phyloP scores from a whole-genome alignment of 2,329 filamentous ascomycete species.

The Helminthosporium solani region DNA sequence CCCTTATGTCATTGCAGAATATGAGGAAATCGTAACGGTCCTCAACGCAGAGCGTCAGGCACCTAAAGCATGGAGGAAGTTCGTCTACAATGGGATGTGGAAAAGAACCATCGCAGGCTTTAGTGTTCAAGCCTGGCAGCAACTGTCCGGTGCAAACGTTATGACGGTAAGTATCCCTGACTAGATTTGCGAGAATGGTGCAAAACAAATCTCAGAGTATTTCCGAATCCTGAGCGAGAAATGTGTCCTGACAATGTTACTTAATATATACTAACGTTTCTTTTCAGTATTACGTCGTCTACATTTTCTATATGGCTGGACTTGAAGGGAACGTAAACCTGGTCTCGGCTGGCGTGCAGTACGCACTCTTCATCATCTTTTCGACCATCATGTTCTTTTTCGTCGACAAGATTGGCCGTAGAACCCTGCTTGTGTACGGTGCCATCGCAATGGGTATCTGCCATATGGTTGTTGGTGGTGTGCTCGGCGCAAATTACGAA shows the following conservation, averaged over 20 bases:
- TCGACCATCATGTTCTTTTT: slow-evolving; percentile 45
- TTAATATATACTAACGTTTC: slow-evolving; percentile 34
- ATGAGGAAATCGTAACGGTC: slow-evolving; percentile 49
- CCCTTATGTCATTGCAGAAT: slow-evolving; percentile 51
- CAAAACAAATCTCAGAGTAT: too few species aligned
- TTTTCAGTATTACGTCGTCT: slow-evolving; percentile 58
- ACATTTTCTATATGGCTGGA: slow-evolving; percentile 61
- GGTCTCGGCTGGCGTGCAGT: slow-evolving; percentile 44
- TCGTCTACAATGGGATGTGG: slow-evolving; percentile 59
- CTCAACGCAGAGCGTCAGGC: slow-evolving; percentile 45
- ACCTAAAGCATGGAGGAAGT: slow-evolving; percentile 45
- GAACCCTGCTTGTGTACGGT: slow-evolving; percentile 46
- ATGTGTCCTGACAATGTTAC: too few species aligned
- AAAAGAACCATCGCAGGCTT: slow-evolving; percentile 57
- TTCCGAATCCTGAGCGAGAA: too few species aligned
- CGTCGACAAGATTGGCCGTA: slow-evolving; percentile 45
- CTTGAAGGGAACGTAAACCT: slow-evolving; percentile 54
- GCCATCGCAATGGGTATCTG: slow-evolving; percentile 48
- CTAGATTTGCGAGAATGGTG: too few species aligned
- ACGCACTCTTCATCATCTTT: slow-evolving; percentile 47
- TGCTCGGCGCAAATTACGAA: slow-evolving; percentile 44
- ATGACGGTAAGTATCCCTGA: slow-evolving; percentile 27
- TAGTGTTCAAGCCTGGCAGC: slow-evolving; percentile 60
- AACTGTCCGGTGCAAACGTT: slow-evolving; percentile 46
- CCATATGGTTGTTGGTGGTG: slow-evolving; percentile 49